Conservation (phyloP, 305 asterid species). For the Solanum hybrid region DNA sequence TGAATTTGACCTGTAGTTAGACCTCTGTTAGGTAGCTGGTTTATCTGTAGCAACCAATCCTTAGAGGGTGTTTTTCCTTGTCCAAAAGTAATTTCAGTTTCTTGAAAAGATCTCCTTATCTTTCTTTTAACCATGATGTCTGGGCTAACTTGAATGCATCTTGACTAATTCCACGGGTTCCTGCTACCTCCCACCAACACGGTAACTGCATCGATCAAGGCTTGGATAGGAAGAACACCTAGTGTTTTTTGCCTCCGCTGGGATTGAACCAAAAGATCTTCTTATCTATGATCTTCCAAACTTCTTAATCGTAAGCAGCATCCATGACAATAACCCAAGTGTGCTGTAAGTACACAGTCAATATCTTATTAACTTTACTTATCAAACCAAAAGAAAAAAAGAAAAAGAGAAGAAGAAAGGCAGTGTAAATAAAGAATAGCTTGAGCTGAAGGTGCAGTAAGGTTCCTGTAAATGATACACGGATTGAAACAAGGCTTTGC, state of each 20-base stretch:
- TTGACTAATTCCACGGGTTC: not conserved
- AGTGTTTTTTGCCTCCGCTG: not conserved
- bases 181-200: not conserved
- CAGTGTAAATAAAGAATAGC: not conserved
- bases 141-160: not conserved
- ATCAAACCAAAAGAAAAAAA: not conserved
- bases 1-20: not conserved
- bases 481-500: not conserved
- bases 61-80: not conserved
- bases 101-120: not conserved
- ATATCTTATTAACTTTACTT: not conserved
- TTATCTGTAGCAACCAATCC: not conserved
- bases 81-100: not conserved
- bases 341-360: not conserved
- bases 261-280: not conserved
- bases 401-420: not conserved
- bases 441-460: not conserved
- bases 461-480: not conserved
- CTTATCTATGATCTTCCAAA: not conserved
- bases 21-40: not conserved
- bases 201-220: not conserved
- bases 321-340: not conserved
- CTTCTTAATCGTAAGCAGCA: not conserved
- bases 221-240: not conserved
- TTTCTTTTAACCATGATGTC: not conserved